Conservation (phyloP, 1,139 yeast species). For the Diutina neorugosa region DNA sequence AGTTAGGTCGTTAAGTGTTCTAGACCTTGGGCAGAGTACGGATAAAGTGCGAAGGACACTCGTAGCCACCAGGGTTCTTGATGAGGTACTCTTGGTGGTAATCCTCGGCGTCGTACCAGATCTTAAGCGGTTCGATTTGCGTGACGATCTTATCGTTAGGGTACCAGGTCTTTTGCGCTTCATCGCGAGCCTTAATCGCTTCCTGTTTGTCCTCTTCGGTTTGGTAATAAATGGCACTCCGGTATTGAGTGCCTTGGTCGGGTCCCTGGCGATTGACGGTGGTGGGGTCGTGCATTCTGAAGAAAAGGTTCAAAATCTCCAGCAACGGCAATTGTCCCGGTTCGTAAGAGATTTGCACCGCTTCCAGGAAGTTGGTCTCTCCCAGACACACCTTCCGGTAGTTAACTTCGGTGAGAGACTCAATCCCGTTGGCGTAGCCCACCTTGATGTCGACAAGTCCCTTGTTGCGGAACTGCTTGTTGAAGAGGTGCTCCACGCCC, state of each 20-base stretch:
- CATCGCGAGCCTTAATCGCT: slow-evolving; percentile 19
- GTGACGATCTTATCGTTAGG: slow-evolving; percentile 42
- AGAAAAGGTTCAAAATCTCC: slow-evolving; percentile 71
- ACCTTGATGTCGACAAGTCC: slow-evolving; percentile 70
- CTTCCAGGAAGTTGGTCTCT: slow-evolving; percentile 63
- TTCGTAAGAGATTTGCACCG: slow-evolving; percentile 71
- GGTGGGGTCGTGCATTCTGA: slow-evolving; percentile 82
- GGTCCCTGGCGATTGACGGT: slow-evolving; percentile 60
- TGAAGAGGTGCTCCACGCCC: slow-evolving; percentile 84
- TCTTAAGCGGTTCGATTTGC: slow-evolving; percentile 49
- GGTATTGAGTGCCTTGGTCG: slow-evolving; percentile 73
- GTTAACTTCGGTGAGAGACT: slow-evolving; percentile 37
- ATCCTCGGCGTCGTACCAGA: slow-evolving; percentile 86
- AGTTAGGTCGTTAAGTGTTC: too few species aligned
- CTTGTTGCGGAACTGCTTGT: slow-evolving; percentile 48
- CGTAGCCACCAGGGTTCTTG: slow-evolving; percentile 75
- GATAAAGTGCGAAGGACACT: slow-evolving; percentile 73
- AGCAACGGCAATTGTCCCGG: slow-evolving; percentile 47
- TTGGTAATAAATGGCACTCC: slow-evolving; percentile 64
- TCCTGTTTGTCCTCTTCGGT: slow-evolving; percentile 26
- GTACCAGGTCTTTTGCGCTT: slow-evolving; percentile 28
- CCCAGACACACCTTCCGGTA: slow-evolving; percentile 73
- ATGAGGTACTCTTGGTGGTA: slow-evolving; percentile 78
- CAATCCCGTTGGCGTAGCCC: slow-evolving; percentile 79
- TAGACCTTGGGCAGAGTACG: slow-evolving; percentile 15